phyloP scores from a whole-genome alignment of 768 basidiomycete genomes.

The Suillus paluster region DNA sequence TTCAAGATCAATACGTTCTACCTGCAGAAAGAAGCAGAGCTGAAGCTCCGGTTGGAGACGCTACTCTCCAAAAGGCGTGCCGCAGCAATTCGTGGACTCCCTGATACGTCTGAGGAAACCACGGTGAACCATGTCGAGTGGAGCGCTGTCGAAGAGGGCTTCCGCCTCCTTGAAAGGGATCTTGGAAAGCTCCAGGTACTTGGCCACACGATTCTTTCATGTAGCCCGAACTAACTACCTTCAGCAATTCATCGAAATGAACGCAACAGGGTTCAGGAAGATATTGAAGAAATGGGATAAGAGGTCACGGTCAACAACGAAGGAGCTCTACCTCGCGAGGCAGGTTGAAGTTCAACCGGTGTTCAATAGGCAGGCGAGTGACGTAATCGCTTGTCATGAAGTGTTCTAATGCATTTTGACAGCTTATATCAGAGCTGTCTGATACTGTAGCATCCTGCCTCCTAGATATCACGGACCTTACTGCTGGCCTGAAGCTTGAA shows the following conservation, averaged over 20 bases:
- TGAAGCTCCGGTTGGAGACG: slow-evolving; percentile 90
- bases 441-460: slow-evolving; percentile 89
- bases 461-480: slow-evolving; percentile 76
- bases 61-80: slow-evolving; percentile 92
- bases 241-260: slow-evolving; percentile 97
- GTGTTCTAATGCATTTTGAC: slow-evolving; percentile 20
- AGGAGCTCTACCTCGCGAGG: slow-evolving; percentile 92
- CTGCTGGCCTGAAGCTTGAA: slow-evolving; percentile 78
- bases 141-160: slow-evolving; percentile 96
- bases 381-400: slow-evolving; percentile 5
- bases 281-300: slow-evolving; percentile 99
- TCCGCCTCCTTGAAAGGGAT: slow-evolving; percentile 91
- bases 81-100: slow-evolving; percentile 70
- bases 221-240: slow-evolving; percentile 26
- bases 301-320: slow-evolving; percentile 91
- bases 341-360: slow-evolving; percentile 99
- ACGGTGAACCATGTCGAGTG: slow-evolving; percentile 78
- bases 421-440: slow-evolving; percentile 95
- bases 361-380: slow-evolving; percentile 88
- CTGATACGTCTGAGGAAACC: slow-evolving; percentile 66
- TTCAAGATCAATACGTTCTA: slow-evolving; percentile 96
- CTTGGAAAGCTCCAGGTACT: slow-evolving; percentile 90
- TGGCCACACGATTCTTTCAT: slow-evolving; percentile 17
- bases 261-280: slow-evolving; percentile 95
- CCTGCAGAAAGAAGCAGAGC: slow-evolving; percentile 94